These are phyloP conservation scores for Pseudotsuga menziesii DNA, from an alignment of 75 land plant genomes.

Conservation along the genomic window DNA sequence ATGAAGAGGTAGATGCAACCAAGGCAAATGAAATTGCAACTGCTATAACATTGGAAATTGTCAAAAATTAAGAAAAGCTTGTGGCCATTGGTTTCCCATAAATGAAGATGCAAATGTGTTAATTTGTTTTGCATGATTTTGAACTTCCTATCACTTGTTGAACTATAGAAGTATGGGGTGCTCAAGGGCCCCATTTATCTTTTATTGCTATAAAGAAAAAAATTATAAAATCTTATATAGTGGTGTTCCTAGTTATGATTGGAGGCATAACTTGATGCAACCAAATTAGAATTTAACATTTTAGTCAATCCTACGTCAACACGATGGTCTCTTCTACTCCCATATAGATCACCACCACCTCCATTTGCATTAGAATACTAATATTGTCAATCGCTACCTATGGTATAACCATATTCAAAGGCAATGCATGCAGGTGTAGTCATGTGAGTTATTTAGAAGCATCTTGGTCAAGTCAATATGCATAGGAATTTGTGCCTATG, in stretches of 20 bases:
- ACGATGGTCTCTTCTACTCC: no score
- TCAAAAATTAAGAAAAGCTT: conserved; percentile 68
- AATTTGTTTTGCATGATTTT: conserved; percentile 55
- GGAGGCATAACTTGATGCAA: conserved; percentile 58
- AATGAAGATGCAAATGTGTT: conserved; percentile 55
- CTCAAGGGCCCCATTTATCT: conserved; percentile 69
- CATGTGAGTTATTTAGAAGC: no score
- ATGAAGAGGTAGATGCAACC: background rate
- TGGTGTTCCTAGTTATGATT: conserved; percentile 69
- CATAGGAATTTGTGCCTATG: no score
- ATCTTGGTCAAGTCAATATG: no score
- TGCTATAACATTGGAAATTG: conserved; percentile 42
- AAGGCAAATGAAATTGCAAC: background rate
- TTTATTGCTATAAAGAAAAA: conserved; percentile 75
- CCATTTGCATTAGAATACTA: no score
- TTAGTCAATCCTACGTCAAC: no score
- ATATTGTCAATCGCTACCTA: no score
- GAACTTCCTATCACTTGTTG: conserved; percentile 64
- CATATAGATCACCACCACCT: no score
- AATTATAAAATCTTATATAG: conserved; percentile 75
- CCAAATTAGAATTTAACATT: no score
- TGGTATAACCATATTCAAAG: no score
- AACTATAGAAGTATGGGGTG: conserved; percentile 62
- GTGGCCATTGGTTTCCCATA: conserved; percentile 69
- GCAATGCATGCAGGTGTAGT: no score